Conservation (phyloP, 768 basidiomycete genomes). For the Pisolithus marmoratus region DNA sequence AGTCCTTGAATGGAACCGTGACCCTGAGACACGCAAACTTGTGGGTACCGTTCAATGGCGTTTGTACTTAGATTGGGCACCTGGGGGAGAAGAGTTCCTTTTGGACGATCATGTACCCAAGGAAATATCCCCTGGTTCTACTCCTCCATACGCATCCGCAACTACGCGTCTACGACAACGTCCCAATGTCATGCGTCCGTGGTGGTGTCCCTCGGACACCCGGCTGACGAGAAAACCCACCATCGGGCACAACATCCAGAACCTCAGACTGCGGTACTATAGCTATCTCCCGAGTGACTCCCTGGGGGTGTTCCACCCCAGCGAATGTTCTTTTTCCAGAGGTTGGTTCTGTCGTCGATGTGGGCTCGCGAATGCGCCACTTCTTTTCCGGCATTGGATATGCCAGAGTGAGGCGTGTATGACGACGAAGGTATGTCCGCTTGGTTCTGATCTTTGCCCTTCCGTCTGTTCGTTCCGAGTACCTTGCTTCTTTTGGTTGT, state of each 20-base stretch:
- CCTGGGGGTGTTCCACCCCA: slow-evolving; percentile 24
- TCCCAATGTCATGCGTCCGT: slow-evolving; percentile 10
- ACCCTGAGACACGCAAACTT: background rate
- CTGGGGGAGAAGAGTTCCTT: slow-evolving; percentile 42
- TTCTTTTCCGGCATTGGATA: slow-evolving; percentile 39
- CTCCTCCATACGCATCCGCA: background rate
- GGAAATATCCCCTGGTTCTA: background rate
- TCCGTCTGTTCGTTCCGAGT: too few relatives aligned
- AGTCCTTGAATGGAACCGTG: background rate
- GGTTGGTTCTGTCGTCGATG: slow-evolving; percentile 48
- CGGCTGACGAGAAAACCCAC: too few relatives aligned
- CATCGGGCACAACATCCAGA: slow-evolving; percentile 9
- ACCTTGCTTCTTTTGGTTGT: background rate
- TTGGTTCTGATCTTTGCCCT: too few relatives aligned
- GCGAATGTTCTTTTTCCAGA: slow-evolving; percentile 29
- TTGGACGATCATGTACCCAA: background rate
- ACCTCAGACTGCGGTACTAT: slow-evolving; percentile 21
- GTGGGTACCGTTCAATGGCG: slow-evolving; percentile 39
- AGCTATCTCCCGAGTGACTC: slow-evolving; percentile 28
- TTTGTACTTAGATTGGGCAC: slow-evolving; percentile 42
- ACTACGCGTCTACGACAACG: background rate
- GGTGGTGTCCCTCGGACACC: slow-evolving; percentile 18
- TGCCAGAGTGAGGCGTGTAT: slow-evolving; percentile 38
- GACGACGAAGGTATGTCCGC: slow-evolving; percentile 25
- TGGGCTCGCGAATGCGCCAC: slow-evolving; percentile 44